These are phyloP conservation scores for Bruguiera sexangula DNA, from an alignment of 345 rosid genomes.

Conservation along the genomic window DNA sequence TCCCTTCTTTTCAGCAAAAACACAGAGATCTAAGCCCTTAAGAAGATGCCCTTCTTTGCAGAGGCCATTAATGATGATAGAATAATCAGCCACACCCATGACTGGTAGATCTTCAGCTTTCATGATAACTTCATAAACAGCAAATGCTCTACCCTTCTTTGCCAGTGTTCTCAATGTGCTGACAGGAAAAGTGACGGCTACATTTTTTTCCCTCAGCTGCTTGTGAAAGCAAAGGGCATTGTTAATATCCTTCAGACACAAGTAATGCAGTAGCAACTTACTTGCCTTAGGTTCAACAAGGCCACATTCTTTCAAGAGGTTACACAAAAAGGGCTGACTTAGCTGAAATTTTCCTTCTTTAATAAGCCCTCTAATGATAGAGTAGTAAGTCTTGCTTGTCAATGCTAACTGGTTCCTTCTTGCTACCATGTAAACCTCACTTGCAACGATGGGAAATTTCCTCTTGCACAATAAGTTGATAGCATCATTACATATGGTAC, in stretches of 20 bases:
- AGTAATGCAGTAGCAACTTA: constrained; percentile 38
- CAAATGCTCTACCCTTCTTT: constrained; percentile 47
- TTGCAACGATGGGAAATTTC: constrained; percentile 38
- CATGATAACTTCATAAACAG: constrained; percentile 56
- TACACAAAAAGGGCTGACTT: constrained; percentile 36
- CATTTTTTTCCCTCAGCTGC: constrained; percentile 31
- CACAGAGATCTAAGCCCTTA: constrained; percentile 65
- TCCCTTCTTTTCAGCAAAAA: constrained; percentile 48
- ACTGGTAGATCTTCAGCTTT: constrained; percentile 37
- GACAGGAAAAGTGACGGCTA: constrained; percentile 34
- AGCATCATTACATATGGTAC: constrained; percentile 43
- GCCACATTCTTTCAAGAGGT: constrained; percentile 48
- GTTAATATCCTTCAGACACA: constrained; percentile 41
- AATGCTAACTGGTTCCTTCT: constrained; percentile 40
- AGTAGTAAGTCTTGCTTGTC: constrained; percentile 38
- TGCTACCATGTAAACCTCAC: constrained; percentile 46
- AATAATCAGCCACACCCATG: constrained; percentile 62
- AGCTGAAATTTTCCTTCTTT: constrained; percentile 21
- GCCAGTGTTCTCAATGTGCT: constrained; percentile 44
- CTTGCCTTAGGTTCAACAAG: constrained; percentile 36
- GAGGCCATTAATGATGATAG: constrained; percentile 58
- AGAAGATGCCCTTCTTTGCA: constrained; percentile 61
- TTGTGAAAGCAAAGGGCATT: constrained; percentile 35
- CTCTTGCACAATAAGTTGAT: constrained; percentile 56
- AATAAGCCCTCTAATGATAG: constrained; percentile 36